A percentile compares a stretch with the other conserved stretches of the same genome.
Evolutionary conservation across 73 alveolate species (phyloP).

Genomic region (Paramecium biaurelia): DNA sequence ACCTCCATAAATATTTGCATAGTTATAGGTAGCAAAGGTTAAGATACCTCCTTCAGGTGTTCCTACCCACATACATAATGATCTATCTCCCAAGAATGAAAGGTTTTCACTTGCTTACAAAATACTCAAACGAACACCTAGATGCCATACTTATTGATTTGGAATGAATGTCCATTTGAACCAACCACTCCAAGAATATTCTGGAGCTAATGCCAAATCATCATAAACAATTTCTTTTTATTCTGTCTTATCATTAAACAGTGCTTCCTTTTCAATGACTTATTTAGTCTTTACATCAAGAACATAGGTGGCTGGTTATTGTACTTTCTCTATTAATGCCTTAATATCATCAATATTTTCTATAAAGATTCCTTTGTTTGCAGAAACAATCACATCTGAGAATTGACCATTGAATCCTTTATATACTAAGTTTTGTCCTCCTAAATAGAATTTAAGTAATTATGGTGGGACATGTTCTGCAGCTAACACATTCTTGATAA

Average conservation of each 20-base stretch:
- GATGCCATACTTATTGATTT: slow-evolving; percentile 37
- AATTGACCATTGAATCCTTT: slow-evolving; percentile 10
- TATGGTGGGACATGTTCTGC: neutral
- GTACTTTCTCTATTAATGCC: neutral
- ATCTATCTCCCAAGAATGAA: slow-evolving; percentile 27
- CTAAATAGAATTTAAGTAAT: slow-evolving; percentile 20
- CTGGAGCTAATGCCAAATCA: slow-evolving; percentile 24
- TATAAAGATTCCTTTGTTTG: neutral
- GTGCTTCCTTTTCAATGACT: neutral
- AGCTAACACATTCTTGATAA: neutral
- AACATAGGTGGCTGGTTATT: neutral
- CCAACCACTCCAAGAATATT: slow-evolving; percentile 58
- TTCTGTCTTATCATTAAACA: neutral
- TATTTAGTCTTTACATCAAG: neutral
- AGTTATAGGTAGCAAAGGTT: neutral
- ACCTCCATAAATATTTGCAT: neutral
- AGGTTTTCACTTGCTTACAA: slow-evolving; percentile 28
- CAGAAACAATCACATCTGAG: slow-evolving; percentile 39
- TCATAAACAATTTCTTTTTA: neutral
- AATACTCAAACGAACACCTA: neutral
- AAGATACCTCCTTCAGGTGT: neutral
- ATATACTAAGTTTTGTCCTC: neutral
- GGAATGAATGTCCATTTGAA: slow-evolving; percentile 46
- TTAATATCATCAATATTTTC: neutral
- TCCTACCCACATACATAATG: slow-evolving; percentile 29